These are phyloP conservation scores for Yamadazyma kanchanaburiensis DNA, from an alignment of 1,139 yeast species.

Conservation along the genomic window DNA sequence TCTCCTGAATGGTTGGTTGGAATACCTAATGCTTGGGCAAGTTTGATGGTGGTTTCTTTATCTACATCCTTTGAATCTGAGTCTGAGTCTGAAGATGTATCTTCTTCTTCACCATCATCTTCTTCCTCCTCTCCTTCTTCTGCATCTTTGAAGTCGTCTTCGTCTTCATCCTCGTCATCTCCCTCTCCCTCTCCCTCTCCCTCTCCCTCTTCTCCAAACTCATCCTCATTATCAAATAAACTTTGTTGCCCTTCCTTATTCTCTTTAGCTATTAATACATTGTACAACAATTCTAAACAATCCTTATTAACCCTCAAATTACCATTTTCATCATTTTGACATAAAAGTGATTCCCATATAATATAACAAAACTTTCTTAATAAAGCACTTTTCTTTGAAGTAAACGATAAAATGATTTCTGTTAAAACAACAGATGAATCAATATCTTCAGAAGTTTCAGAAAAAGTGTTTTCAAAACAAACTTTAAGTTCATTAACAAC, in stretches of 20 bases:
- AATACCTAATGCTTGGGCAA: conserved; percentile 76
- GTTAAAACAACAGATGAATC: conserved; percentile 63
- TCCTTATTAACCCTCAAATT: conserved; percentile 32
- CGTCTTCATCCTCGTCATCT: conserved; percentile 49
- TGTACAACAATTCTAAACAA: conserved; percentile 58
- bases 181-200: conserved; percentile 18
- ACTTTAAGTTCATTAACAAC: conserved; percentile 69
- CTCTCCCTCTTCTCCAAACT: conserved; percentile 32
- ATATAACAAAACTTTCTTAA: conserved; percentile 68
- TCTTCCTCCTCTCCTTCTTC: conserved; percentile 51
- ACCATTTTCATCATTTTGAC: conserved; percentile 27
- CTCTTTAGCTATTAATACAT: conserved; percentile 71
- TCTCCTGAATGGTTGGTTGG: conserved; percentile 49
- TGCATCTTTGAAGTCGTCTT: too few relatives aligned
- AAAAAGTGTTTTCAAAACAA: conserved; percentile 41
- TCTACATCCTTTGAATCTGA: conserved; percentile 46
- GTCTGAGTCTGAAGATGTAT: conserved; percentile 25
- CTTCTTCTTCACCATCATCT: conserved; percentile 35
- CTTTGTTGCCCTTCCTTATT: conserved; percentile 77
- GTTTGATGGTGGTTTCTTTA: conserved; percentile 61
- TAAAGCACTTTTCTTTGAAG: conserved; percentile 69
- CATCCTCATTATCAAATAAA: conserved; percentile 67
- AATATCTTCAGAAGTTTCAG: conserved; percentile 20
- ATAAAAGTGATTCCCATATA: conserved; percentile 67
- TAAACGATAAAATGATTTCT: conserved; percentile 73